Conservation (phyloP, 805 yeast genomes). For the Deakozyma indianensis region DNA sequence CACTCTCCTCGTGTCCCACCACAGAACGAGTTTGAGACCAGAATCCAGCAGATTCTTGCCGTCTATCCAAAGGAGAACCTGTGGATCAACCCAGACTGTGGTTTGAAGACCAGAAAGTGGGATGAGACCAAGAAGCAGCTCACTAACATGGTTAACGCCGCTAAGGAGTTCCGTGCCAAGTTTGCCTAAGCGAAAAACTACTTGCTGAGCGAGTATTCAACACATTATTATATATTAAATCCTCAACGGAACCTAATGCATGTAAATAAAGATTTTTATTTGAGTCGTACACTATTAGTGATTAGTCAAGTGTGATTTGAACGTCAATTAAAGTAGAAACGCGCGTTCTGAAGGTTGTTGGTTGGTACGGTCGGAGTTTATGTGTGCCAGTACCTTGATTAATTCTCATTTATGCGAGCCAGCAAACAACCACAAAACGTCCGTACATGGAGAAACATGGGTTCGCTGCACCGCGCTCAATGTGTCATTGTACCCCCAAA, state of each 20-base stretch:
- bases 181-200: constrained; percentile 15
- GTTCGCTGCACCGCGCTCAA: no score
- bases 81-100: constrained; percentile 99
- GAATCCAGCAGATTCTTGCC: constrained; percentile 88
- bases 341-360: no score
- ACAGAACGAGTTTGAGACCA: constrained; percentile 85
- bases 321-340: no score
- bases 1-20: constrained; percentile 99
- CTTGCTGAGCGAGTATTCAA: constrained; percentile 1
- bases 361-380: no score
- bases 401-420: no score
- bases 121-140: constrained; percentile 89
- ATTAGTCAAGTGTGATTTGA: no score
- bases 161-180: constrained; percentile 79
- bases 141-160: constrained; percentile 98
- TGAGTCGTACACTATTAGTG: no score
- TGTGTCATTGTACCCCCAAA: no score
- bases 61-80: constrained; percentile 95
- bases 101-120: constrained; percentile 99
- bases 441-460: no score
- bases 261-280: neutral
- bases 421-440: no score
- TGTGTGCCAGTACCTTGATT: no score
- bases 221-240: neutral
- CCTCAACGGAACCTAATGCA: constrained; percentile 1